Evolutionary conservation across 257 asterid genomes (phyloP), one percentile per base, ranked within the genome.

Genomic region (Nyctanthes arbortristis): DNA sequence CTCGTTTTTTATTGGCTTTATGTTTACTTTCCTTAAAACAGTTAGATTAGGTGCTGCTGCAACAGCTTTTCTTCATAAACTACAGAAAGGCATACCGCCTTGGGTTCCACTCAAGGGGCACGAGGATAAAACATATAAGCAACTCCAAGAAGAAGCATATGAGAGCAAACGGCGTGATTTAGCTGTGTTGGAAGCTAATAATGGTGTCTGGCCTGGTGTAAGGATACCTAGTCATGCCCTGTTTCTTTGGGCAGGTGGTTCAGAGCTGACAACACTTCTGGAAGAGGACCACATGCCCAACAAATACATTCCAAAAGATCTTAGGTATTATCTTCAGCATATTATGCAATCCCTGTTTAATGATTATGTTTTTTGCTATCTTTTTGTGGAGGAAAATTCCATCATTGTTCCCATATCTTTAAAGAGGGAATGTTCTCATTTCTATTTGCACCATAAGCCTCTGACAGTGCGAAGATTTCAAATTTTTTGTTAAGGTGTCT

Each of bases 261-360:
- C 97, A 40, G 99, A 94, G 83, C 81, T 94, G 68, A 94, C 99
- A 18, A 55, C 99, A 0, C 56, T 94, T 77, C 77, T 94, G 65
- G 96, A 89, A 77, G 96, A 89, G 72, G 99, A 94, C 80, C 96
- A 86, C 84, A 89, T 94, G 97, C 99, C 99, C 74, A 94, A 91
- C 81, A 91, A 87, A 80, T 91, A 67, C 81, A 89, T 94, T 34
- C 93, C 96, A 20, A 86, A 87, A 79, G 96, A 94, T 57, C 78
- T 91, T 56, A 86, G 99, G 99, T 89, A 82, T 75, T 45, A 62
- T 55, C 67, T 67, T 54, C 63, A 31, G 0, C 67, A 67, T 52
- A 9, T 43, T 60, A 16, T 31, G 49, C 70, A 40, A 55, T 72
- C 35, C 58, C 31, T 52, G 2, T 52, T 52, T 52, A 5, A 65